A percentile compares a stretch with the other conserved stretches of the same genome.
Conservation (phyloP, 106 monocot genomes). For the Iris macrosiphon region DNA sequence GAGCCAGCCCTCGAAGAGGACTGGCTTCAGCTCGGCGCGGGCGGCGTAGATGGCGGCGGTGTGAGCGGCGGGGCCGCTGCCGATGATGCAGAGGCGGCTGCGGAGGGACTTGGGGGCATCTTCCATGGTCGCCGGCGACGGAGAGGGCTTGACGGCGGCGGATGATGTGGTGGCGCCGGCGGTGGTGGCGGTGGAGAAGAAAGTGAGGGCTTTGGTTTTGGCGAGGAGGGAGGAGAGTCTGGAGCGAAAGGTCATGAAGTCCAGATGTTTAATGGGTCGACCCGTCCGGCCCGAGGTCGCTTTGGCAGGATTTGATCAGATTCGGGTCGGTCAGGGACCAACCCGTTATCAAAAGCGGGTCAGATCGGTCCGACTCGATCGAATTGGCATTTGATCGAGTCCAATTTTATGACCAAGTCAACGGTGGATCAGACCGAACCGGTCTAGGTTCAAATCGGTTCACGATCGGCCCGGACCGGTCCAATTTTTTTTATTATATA, state of each 20-base stretch:
- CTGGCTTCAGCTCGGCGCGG: conserved; percentile 72
- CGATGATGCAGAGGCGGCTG: conserved; percentile 88
- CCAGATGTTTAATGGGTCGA: too few species aligned
- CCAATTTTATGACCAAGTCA: too few species aligned
- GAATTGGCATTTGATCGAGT: too few species aligned
- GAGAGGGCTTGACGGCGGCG: neutral
- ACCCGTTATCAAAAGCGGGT: too few species aligned
- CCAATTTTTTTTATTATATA: too few species aligned
- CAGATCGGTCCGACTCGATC: too few species aligned
- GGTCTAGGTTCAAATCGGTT: too few species aligned
- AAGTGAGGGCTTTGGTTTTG: conserved; percentile 14
- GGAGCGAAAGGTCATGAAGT: conserved; percentile 16
- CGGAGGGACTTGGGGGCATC: conserved; percentile 13
- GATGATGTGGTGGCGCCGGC: conserved; percentile 4
- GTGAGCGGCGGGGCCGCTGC: conserved; percentile 87
- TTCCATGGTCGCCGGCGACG: conserved; percentile 1
- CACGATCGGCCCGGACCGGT: too few species aligned
- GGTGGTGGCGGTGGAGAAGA: conserved; percentile 3
- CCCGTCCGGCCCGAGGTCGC: too few species aligned
- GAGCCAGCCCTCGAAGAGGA: conserved; percentile 92
- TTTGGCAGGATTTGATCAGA: neutral
- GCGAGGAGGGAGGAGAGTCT: conserved; percentile 19
- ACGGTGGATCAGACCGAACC: too few species aligned
- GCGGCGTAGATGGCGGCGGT: conserved; percentile 93
- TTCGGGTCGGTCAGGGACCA: neutral